phyloP scores from a whole-genome alignment of 495 filamentous ascomycete species.

The Tuber umbilicatum region DNA sequence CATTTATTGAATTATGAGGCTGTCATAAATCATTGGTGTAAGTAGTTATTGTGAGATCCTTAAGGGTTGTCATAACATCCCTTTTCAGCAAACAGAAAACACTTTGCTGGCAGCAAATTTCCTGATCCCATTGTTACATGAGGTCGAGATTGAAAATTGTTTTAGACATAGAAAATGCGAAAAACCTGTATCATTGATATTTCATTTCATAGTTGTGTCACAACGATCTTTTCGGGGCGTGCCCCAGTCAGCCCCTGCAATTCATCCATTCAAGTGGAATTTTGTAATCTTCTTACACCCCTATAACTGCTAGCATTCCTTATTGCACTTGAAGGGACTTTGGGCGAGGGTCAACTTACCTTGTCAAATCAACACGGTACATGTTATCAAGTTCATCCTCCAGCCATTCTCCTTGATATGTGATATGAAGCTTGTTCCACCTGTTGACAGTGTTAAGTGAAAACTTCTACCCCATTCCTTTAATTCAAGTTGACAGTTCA shows the following conservation, averaged over 20 bases:
- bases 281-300: constrained; percentile 41
- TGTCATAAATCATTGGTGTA: too few species aligned
- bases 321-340: too few species aligned
- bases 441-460: constrained; percentile 21
- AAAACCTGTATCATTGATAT: constrained; percentile 7
- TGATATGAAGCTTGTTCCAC: constrained; percentile 28
- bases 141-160: neutral
- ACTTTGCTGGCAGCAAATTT: neutral
- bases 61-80: too few species aligned
- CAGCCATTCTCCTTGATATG: constrained; percentile 41
- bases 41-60: too few species aligned
- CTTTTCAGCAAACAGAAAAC: neutral
- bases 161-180: neutral
- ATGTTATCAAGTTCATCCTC: constrained; percentile 51
- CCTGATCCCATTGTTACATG: neutral
- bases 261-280: constrained; percentile 37
- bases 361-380: constrained; percentile 59
- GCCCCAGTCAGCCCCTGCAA: constrained; percentile 31
- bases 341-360: constrained; percentile 46
- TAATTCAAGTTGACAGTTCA: constrained; percentile 34
- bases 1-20: too few species aligned
- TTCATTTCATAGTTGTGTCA: constrained; percentile 8
- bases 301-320: neutral
- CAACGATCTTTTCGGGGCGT: constrained; percentile 8
- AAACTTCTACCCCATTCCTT: constrained; percentile 34